Base-by-base conservation (phyloP, 164 flowering plant species). In the Stephania yunnanensis region DNA sequence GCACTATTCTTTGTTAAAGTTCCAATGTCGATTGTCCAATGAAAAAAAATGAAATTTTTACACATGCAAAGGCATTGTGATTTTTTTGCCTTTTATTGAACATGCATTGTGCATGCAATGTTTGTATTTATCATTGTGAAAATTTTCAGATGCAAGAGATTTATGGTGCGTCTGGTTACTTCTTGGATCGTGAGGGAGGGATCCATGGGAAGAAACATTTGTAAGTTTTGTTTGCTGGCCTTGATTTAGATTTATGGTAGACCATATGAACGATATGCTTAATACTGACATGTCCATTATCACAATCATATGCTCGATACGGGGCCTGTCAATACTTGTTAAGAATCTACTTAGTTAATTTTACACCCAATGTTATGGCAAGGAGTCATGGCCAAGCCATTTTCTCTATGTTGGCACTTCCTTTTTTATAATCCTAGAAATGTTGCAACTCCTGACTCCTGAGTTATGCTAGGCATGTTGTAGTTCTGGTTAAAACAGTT, bases 151-250 rank as follows among this genome's bases (percentile, higher is more conserved):
- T 91, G 95, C 93, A 92, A 79, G 92, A 90, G 48, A 78, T 71
- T 30, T 95, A 95, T 81, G 99, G 98, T 42, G 99, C 98, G 71
- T 83, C 97, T 75, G 99, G 98, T 76, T 95, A 90, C 83, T 93
- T 95, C 78, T 68, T 81, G 67, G 98, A 90, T 78, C 83, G 87
- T 30, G 82, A 82, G 44, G 84, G 4, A 2, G 42, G 81, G 69
- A 73, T 75, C 52, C 78, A 78, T n/a, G 83, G 83, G 77, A 86
- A 83, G 75, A 88, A 79, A 31, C 81, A 74, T 69, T 72, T 11
- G 95, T 92, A 82, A 89, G 95, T 77, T 78, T 74, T 12, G 68
- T 69, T 50, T 50, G 63, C 65, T 52, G 11, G 48, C 74, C 19
- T 44, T 46, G 4, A 58, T 2, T 15, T 58, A 15, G 17, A 15